Conservation (phyloP, 208 protist genomes). For the Wallacemonas sp. region DNA sequence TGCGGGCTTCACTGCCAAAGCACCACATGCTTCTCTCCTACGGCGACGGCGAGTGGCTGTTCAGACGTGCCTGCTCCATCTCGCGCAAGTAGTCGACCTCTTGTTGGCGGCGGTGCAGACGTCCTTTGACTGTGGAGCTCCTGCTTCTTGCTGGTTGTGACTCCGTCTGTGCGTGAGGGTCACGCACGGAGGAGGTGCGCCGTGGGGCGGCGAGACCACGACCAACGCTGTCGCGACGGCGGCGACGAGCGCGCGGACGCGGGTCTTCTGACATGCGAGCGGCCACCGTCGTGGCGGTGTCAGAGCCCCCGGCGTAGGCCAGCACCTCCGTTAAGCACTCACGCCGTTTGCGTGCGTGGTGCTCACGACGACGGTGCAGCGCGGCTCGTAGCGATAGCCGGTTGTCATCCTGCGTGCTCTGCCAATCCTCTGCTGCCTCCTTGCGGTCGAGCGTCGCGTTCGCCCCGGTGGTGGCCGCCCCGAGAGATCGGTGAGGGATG, state of each 20-base stretch:
- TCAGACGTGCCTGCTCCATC: background rate
- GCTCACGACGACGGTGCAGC: background rate
- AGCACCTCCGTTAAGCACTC: constrained; percentile 5
- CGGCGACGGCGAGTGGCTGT: too few species aligned
- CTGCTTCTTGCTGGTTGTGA: too few species aligned
- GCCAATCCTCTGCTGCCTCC: background rate
- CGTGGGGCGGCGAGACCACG: too few species aligned
- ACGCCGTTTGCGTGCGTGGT: constrained; percentile 3
- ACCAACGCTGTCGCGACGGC: too few species aligned
- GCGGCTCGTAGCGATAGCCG: background rate
- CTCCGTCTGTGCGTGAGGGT: too few species aligned
- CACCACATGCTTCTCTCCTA: too few species aligned
- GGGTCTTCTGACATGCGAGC: background rate
- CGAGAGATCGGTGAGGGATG: too few species aligned
- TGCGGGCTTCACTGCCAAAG: too few species aligned
- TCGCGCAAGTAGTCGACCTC: background rate
- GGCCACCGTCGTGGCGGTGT: background rate
- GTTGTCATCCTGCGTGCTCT: background rate
- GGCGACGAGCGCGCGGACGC: background rate
- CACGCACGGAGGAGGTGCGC: too few species aligned
- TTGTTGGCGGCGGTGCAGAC: background rate
- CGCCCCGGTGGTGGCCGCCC: too few species aligned
- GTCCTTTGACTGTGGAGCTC: too few species aligned
- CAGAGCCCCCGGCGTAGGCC: background rate
- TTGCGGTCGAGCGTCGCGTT: too few species aligned